Evolutionary conservation across 805 yeast genomes (phyloP).

Genomic region (Cyberlindnera americana): DNA sequence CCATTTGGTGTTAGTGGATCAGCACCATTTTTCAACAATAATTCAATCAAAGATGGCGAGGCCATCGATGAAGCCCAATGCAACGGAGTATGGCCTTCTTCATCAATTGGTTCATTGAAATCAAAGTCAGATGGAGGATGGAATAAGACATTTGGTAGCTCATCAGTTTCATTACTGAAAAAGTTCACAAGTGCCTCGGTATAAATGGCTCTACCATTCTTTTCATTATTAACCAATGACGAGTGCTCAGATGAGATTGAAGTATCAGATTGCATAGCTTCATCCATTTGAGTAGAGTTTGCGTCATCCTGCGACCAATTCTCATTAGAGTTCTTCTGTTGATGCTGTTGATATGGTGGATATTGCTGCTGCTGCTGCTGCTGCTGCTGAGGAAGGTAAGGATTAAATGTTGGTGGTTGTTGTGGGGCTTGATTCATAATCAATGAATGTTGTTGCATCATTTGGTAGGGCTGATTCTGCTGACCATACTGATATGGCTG

Average conservation of each 20-base stretch:
- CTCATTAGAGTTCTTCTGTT: slow-evolving; percentile 25
- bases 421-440: slow-evolving; percentile 23
- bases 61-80: slow-evolving; percentile 90
- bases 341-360: slow-evolving; percentile 25
- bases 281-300: slow-evolving; percentile 28
- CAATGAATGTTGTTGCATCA: slow-evolving; percentile 24
- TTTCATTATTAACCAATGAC: slow-evolving; percentile 8
- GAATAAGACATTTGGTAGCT: slow-evolving; percentile 35
- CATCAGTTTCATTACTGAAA: slow-evolving; percentile 39
- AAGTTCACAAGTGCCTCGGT: slow-evolving; percentile 43
- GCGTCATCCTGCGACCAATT: slow-evolving; percentile 33
- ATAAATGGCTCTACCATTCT: slow-evolving; percentile 33
- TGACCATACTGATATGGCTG: slow-evolving; percentile 5
- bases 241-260: slow-evolving; percentile 40
- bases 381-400: slow-evolving; percentile 3
- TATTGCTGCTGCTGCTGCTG: slow-evolving; percentile 14
- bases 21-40: slow-evolving; percentile 56
- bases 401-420: slow-evolving; percentile 14
- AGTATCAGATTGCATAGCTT: slow-evolving; percentile 35
- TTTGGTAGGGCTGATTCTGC: slow-evolving; percentile 25
- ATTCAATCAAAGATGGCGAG: slow-evolving; percentile 53
- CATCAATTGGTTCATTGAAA: slow-evolving; percentile 66
- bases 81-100: slow-evolving; percentile 75
- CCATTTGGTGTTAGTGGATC: slow-evolving; percentile 51
- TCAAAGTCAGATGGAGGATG: slow-evolving; percentile 62